These are phyloP conservation scores for Pestalotiopsis sp. DNA, from an alignment of 2,329 filamentous ascomycete species.

Conservation along the genomic window DNA sequence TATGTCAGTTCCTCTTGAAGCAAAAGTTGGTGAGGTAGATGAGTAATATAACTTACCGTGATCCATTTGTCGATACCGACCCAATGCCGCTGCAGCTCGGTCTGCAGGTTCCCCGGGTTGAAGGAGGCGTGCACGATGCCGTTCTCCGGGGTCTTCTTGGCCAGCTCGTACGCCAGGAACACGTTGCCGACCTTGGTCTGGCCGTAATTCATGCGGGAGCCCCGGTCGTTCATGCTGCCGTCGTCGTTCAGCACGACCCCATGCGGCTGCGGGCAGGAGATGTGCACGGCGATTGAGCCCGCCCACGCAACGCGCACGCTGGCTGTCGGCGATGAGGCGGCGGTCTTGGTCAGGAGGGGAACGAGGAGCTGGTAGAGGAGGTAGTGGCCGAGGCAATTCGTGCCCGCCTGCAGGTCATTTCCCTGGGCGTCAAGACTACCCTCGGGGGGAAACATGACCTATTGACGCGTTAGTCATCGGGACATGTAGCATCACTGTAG, in stretches of 20 bases:
- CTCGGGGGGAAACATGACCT: neutral
- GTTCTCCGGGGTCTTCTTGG: neutral
- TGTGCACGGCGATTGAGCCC: neutral
- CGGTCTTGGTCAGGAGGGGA: neutral
- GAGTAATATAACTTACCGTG: neutral
- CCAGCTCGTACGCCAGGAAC: neutral
- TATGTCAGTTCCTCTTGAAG: neutral
- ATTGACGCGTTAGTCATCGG: neutral
- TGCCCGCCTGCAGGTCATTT: conserved; percentile 8
- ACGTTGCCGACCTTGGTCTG: conserved; percentile 1
- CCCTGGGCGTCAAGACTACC: conserved; percentile 8
- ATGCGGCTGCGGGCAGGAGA: neutral
- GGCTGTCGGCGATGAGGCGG: neutral
- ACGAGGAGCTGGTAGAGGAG: neutral
- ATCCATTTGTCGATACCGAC: neutral
- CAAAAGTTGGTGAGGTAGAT: neutral
- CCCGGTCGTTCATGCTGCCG: neutral
- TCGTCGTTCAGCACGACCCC: neutral
- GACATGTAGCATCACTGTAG: neutral
- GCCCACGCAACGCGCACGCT: conserved; percentile 30
- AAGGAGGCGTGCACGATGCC: conserved; percentile 7
- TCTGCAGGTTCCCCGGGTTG: conserved; percentile 14
- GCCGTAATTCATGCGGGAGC: neutral
- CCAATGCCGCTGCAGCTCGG: conserved; percentile 4
- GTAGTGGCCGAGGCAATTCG: conserved; percentile 6